Conservation (phyloP, 805 yeast species). For the Phaffomyces antillensis region DNA sequence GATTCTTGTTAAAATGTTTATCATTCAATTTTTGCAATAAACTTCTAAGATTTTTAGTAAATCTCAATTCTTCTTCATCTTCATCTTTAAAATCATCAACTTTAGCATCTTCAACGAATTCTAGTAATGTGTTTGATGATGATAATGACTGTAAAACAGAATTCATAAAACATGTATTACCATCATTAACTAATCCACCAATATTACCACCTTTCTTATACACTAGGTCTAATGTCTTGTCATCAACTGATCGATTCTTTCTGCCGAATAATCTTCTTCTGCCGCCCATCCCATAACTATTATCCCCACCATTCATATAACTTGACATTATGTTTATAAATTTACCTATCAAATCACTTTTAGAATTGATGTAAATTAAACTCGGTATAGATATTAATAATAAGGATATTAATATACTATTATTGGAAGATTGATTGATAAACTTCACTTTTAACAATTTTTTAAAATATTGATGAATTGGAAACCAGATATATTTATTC, state of each 20-base stretch:
- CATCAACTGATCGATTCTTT: conserved; percentile 7
- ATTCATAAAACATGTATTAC: conserved; percentile 94
- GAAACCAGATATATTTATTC: neutral
- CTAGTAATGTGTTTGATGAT: conserved; percentile 53
- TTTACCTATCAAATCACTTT: neutral
- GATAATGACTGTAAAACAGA: conserved; percentile 81
- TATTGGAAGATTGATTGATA: neutral
- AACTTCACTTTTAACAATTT: neutral
- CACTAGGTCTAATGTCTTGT: conserved; percentile 28
- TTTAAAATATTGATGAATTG: neutral
- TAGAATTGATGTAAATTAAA: neutral
- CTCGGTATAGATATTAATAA: conserved; percentile 5
- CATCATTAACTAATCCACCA: conserved; percentile 85
- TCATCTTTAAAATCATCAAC: conserved; percentile 2
- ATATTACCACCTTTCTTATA: conserved; percentile 59
- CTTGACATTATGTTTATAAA: neutral
- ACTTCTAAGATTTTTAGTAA: conserved; percentile 46
- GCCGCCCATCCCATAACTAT: neutral
- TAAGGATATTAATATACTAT: conserved; percentile 1
- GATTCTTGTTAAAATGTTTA: conserved; percentile 42
- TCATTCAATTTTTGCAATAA: conserved; percentile 50
- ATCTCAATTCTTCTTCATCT: conserved; percentile 27
- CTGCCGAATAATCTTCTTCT: conserved; percentile 8
- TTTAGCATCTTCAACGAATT: conserved; percentile 40
- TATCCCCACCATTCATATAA: conserved; percentile 1